These are phyloP conservation scores for Saturnispora gosingensis DNA, from an alignment of 805 yeast genomes.

Conservation along the genomic window DNA sequence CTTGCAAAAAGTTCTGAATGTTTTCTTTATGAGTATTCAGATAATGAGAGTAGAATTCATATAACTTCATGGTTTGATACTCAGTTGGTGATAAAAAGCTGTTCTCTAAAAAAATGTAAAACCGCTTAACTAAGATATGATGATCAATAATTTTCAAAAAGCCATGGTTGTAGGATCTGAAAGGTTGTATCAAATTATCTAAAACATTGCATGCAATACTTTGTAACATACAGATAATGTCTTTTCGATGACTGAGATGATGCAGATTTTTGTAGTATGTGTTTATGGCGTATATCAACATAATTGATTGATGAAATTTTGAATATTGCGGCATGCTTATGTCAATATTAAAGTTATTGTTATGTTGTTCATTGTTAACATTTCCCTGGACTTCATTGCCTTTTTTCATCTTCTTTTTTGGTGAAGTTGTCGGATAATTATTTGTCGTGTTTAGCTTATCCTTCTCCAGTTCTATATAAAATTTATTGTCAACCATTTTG, in stretches of 20 bases:
- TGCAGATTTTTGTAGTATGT: neutral
- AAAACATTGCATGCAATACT: constrained; percentile 2
- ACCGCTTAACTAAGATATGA: neutral
- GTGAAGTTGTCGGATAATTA: neutral
- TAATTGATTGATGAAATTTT: neutral
- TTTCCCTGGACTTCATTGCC: neutral
- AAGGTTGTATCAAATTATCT: neutral
- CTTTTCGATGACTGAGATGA: neutral
- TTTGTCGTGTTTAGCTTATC: neutral
- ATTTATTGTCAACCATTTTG: neutral
- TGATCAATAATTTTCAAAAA: constrained; percentile 1
- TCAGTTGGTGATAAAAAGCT: constrained; percentile 5
- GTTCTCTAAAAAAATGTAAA: constrained; percentile 4
- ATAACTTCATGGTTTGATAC: neutral
- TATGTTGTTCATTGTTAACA: neutral
- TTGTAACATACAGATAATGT: neutral
- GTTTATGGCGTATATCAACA: constrained; percentile 2
- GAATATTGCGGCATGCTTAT: neutral
- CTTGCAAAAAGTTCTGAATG: constrained; percentile 8
- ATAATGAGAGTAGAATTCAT: neutral
- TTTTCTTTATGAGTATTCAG: neutral
- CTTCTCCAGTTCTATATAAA: neutral
- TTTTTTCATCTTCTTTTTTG: neutral
- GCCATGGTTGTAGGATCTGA: neutral
- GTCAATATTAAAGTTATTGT: neutral